A percentile compares a stretch with the other conserved stretches of the same genome.
Evolutionary conservation across 345 rosid genomes (phyloP).

Genomic region (Orychophragmus violaceus): DNA sequence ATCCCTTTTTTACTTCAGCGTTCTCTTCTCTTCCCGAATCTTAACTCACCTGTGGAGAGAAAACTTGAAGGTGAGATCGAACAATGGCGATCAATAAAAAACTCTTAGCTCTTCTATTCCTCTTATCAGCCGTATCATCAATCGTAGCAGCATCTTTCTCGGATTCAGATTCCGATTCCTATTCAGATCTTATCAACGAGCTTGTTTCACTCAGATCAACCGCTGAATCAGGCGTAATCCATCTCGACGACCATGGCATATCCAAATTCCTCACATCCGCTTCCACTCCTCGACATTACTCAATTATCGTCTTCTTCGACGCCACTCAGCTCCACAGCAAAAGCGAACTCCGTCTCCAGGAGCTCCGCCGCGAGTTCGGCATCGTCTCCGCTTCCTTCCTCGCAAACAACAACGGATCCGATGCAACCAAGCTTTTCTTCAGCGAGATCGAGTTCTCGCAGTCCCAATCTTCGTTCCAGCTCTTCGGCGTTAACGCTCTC

Average conservation of each 20-base stretch:
- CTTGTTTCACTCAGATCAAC: constrained; percentile 62
- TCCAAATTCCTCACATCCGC: constrained; percentile 70
- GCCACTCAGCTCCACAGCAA: constrained; percentile 58
- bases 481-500: constrained; percentile 73
- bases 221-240: constrained; percentile 66
- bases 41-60: background rate
- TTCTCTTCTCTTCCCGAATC: constrained; percentile 4
- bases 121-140: constrained; percentile 26
- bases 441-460: constrained; percentile 69
- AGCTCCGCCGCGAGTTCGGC: constrained; percentile 62
- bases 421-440: constrained; percentile 60
- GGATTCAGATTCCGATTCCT: constrained; percentile 22
- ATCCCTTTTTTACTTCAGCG: background rate
- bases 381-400: constrained; percentile 66
- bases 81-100: constrained; percentile 34
- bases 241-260: constrained; percentile 62
- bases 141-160: background rate
- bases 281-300: constrained; percentile 65
- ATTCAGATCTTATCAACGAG: constrained; percentile 48
- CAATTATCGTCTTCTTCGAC: constrained; percentile 80
- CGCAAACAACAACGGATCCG: constrained; percentile 51
- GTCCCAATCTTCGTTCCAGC: constrained; percentile 57
- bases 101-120: constrained; percentile 10
- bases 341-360: constrained; percentile 62
- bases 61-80: background rate